phyloP scores from a whole-genome alignment of 2,329 filamentous ascomycete genomes.

The Drechslera avenae region DNA sequence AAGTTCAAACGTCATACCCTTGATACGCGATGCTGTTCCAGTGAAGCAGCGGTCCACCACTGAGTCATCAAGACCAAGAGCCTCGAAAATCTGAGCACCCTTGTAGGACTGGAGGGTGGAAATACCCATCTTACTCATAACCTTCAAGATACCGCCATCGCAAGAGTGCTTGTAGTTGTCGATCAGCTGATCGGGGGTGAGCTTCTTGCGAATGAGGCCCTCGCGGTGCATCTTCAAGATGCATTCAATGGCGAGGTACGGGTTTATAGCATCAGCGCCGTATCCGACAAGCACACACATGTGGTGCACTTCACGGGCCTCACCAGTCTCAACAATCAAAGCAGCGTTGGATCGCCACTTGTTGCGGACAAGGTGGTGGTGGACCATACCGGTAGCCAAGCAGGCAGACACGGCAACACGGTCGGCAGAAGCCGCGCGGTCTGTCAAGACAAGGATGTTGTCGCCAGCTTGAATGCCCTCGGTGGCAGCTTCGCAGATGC shows the following conservation, averaged over 20 bases:
- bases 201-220: conserved; percentile 87
- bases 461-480: conserved; percentile 82
- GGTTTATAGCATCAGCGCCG: conserved; percentile 91
- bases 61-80: conserved; percentile 86
- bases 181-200: conserved; percentile 80
- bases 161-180: conserved; percentile 97
- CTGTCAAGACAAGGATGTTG: conserved; percentile 86
- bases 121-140: conserved; percentile 99
- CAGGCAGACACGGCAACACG: conserved; percentile 85
- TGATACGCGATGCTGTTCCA: conserved; percentile 91
- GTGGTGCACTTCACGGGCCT: conserved; percentile 96
- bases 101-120: conserved; percentile 96
- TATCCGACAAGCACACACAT: conserved; percentile 98
- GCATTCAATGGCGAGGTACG: conserved; percentile 93
- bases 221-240: conserved; percentile 96
- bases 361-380: conserved; percentile 93
- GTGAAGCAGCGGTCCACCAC: conserved; percentile 95
- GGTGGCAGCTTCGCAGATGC: conserved; percentile 83
- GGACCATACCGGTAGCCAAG: conserved; percentile 88
- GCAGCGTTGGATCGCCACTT: conserved; percentile 92
- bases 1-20: conserved; percentile 89
- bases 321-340: conserved; percentile 86
- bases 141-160: conserved; percentile 94
- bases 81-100: conserved; percentile 97
- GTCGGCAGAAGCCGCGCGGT: conserved; percentile 81